Base-by-base conservation (phyloP, 768 basidiomycete species). In the Dioszegia crocea region DNA sequence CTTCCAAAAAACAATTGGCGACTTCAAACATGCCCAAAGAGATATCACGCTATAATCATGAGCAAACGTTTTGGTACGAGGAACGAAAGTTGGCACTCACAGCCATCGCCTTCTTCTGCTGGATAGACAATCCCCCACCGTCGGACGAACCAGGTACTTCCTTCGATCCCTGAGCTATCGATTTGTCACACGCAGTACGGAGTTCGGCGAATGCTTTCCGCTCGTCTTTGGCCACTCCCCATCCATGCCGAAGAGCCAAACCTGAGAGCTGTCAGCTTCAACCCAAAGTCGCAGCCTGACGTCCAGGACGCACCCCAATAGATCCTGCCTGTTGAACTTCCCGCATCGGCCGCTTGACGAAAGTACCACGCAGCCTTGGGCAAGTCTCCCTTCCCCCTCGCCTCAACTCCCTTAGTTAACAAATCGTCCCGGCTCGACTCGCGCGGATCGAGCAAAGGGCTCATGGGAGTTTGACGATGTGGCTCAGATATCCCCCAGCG, bases 1-100 rank as follows among this genome's bases (percentile, higher is more conserved):
- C 74, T 5, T 75, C 67, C 11, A 75, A 50, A 52, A 71, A 77
- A 50, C 71, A 74, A 44, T 72, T 75, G 0, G 64, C 76, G 33
- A 77, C 65, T 59, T 77, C 76, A 46, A 68, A 77, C 53, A 77
- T 59, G 10, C 74, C 73, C 30, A 73, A 46, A 5, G 67, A 61
- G 1, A 77, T 53, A 50, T 76, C 75, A 43, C 62, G 60, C 73
- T 74, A 60, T 19, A 27, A 2, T 17, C 33, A 24, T 57, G 8
- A 57, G 29, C 43, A 23, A 21, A 19, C 4, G 3, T 41, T 29
- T 27, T 17, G 6, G 23, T 6, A 33, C 14, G 31, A 5, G 14
- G n/a, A 55, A 38, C 26, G 31, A 36, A 21, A 53, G 26, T 29
- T 52, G 19, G 44, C 17, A 62, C 72, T 67, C 24, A 71, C 71